Evolutionary conservation across 345 rosid genomes (phyloP).

Genomic region (Orychophragmus violaceus): DNA sequence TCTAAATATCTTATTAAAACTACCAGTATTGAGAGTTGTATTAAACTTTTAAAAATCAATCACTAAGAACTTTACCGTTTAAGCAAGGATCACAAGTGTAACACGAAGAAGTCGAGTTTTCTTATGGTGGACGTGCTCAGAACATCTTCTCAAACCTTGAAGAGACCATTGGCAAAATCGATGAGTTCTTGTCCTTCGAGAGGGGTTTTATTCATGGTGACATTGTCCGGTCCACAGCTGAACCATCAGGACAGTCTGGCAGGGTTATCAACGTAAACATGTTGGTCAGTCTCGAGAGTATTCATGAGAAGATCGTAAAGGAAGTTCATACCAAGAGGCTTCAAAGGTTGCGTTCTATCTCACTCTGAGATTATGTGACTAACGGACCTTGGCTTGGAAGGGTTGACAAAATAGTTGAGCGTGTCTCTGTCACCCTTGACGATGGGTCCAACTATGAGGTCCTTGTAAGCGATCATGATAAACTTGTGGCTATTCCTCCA

Average conservation of each 20-base stretch:
- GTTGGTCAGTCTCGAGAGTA: constrained; percentile 59
- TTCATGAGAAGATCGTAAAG: constrained; percentile 47
- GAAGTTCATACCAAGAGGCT: constrained; percentile 57
- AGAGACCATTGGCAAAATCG: constrained; percentile 81
- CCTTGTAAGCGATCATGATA: constrained; percentile 47
- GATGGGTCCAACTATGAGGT: constrained; percentile 72
- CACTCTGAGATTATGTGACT: constrained; percentile 69
- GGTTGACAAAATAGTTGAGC: constrained; percentile 57
- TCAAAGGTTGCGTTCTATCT: constrained; percentile 53
- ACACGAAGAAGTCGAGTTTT: constrained; percentile 52
- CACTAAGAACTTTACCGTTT: too few species aligned
- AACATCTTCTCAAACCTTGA: constrained; percentile 73
- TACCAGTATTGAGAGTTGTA: too few species aligned
- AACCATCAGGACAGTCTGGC: constrained; percentile 82
- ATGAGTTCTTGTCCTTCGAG: constrained; percentile 83
- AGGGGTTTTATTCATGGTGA: constrained; percentile 69
- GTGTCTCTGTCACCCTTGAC: constrained; percentile 54
- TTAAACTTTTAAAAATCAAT: too few species aligned
- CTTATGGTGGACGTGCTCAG: constrained; percentile 54
- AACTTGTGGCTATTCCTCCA: constrained; percentile 51
- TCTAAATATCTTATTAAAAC: too few species aligned
- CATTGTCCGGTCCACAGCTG: constrained; percentile 50
- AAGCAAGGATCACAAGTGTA: too few species aligned
- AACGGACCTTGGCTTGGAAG: constrained; percentile 80
- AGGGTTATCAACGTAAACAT: constrained; percentile 52